Evolutionary conservation across 176 grass and related monocot genomes (phyloP), one percentile per base, ranked within the genome.

Genomic region (Stipa capillata): DNA sequence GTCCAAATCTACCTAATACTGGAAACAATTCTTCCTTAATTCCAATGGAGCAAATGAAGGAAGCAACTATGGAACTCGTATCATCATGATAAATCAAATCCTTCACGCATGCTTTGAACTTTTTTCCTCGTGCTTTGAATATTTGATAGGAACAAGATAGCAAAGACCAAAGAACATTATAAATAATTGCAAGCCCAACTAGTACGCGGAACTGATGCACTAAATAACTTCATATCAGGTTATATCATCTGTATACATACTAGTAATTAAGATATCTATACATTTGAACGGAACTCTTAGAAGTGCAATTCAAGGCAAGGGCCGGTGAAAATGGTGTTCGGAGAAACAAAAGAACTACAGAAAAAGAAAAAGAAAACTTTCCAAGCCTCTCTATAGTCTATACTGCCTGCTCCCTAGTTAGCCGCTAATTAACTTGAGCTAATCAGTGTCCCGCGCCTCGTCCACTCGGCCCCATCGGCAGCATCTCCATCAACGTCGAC

Each of bases 401-500:
- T 18, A 69, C n/a, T n/a, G 23, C 29, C 70, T 51, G 12, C 20
- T 8, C 40, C 21, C 25, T 23, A 70, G 40, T 14, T n/a, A 1
- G 1, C 36, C 5, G 56, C 27, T 16, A 44, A 45, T 29, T 31
- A 20, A 48, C 18, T 23, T 4, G 0, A 44, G 7, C 13, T 29
- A 13, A 9, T 88, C 81, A 89, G 81, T 89, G 87, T 1, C 87
- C 87, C 0, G 51, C 87, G 42, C 87, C 87, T 45, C 87, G 69
- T 1, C 18, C 35, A 62, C 87, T 89, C 0, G 86, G 86, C 0
- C 86, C 86, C 67, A 32, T 55, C 0, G 86, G 86, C 24, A 88
- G 86, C 86, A 88, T 89, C 82, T 80, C 76, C 87, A 84, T 89
- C 3, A 89, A 28, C 52, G 43, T 61, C 25, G 87, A 75, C 76